Base-by-base conservation (phyloP, 148 eudicot species). In the Rhododendron ferrugineum region DNA sequence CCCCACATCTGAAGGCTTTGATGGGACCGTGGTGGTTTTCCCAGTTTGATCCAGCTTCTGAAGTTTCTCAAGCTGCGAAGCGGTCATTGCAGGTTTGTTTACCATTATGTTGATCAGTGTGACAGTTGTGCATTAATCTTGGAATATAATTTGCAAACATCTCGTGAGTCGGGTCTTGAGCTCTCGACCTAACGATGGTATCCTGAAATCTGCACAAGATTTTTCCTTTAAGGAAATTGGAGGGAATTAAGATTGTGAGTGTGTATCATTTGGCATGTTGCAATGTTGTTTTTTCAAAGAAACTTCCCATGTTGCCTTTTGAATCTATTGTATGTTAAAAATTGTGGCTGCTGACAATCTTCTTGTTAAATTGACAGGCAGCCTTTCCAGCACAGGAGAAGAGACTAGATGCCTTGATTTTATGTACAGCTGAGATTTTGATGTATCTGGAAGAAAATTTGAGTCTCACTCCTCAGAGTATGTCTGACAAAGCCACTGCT, bases 1-100 rank as follows among this genome's bases (percentile, higher is more conserved):
- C 99, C 85, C 93, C 95, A 23, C 95, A 93, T 91, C 89, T 96
- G 83, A 96, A 94, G 89, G 91, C 92, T 86, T 85, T 96, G 89
- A 94, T 95, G 95, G 99, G 99, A 86, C 99, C 99, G 14, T 96
- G 99, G 99, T 96, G 99, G 99, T 94, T 94, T 89, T 94, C 97
- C 84, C 99, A 96, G 90, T 96, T 96, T 88, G 99, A 96, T 89
- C 89, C 94, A 78, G 90, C 90, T 86, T 83, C 93, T 89, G 99
- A 96, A 93, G 98, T 96, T 91, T 92, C 99, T 84, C 93, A 92
- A 87, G 96, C 95, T 77, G 99, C 99, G 36, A 93, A 90, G 81
- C 89, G 90, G 78, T 96, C 99, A 78, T 88, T 96, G 77, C 96
- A 96, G 97, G 99, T 96, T 89, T 50, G 70, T 52, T 44, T 22